phyloP scores from a whole-genome alignment of 2,329 filamentous ascomycete genomes.

The Clonostachys chloroleuca region DNA sequence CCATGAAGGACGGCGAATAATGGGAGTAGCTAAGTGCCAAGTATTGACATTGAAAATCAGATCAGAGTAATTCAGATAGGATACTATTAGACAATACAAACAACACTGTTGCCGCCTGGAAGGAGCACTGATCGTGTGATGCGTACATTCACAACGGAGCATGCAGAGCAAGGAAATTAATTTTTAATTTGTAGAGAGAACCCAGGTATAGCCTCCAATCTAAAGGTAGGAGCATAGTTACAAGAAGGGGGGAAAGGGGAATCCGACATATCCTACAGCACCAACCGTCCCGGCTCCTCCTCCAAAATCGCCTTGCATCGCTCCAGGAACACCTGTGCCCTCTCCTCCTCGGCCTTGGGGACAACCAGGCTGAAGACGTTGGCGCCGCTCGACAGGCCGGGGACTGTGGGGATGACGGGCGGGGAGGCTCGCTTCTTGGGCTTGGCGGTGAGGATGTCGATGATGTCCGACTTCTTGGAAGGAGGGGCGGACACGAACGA shows the following conservation, averaged over 20 bases:
- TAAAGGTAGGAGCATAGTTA: conserved; percentile 17
- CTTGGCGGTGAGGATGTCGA: conserved; percentile 66
- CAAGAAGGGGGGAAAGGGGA: conserved; percentile 9
- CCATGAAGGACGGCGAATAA: too few species aligned
- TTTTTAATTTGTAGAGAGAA: neutral
- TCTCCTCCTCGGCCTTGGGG: conserved; percentile 73
- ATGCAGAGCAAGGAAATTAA: too few species aligned
- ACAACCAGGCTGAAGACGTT: conserved; percentile 84
- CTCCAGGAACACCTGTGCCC: conserved; percentile 78
- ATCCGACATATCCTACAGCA: conserved; percentile 40
- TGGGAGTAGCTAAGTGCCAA: too few species aligned
- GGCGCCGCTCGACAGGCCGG: conserved; percentile 48
- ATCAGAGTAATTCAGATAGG: too few species aligned
- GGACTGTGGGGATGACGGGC: conserved; percentile 27
- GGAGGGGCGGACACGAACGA: conserved; percentile 24
- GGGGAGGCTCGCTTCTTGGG: conserved; percentile 15
- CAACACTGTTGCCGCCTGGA: too few species aligned
- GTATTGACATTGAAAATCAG: too few species aligned
- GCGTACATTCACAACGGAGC: too few species aligned
- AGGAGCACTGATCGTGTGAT: too few species aligned
- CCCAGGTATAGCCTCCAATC: neutral
- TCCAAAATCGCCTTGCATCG: conserved; percentile 82
- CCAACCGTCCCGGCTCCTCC: conserved; percentile 70
- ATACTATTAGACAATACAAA: too few species aligned
- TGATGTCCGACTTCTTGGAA: conserved; percentile 58